Evolutionary conservation across 2,329 filamentous ascomycete species (phyloP).

Genomic region (Thielaviopsis cerberus): DNA sequence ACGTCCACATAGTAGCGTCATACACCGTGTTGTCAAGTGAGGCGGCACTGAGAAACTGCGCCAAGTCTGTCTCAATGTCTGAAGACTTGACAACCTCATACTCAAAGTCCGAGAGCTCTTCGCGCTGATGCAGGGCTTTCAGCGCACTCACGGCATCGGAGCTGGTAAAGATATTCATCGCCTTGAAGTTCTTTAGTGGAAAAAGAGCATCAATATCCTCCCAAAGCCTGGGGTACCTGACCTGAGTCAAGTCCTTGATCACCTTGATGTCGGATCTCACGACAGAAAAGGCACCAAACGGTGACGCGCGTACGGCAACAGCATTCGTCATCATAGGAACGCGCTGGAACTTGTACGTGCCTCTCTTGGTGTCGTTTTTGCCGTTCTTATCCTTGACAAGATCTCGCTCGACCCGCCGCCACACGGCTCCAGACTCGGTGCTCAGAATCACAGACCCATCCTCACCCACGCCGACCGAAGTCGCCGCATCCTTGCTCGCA

Average conservation of each 20-base stretch:
- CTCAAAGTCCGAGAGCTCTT: slow-evolving; percentile 31
- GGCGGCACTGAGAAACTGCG: slow-evolving; percentile 27
- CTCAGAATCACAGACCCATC: slow-evolving; percentile 90
- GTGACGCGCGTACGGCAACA: slow-evolving; percentile 66
- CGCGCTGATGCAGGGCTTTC: slow-evolving; percentile 19
- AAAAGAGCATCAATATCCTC: slow-evolving; percentile 53
- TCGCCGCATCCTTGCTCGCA: slow-evolving; percentile 67
- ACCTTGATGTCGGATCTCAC: slow-evolving; percentile 71
- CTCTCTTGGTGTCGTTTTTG: slow-evolving; percentile 41
- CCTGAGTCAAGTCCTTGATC: slow-evolving; percentile 49
- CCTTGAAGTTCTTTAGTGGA: slow-evolving; percentile 43
- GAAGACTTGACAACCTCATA: slow-evolving; percentile 39
- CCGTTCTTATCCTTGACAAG: slow-evolving; percentile 54
- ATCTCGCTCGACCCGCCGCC: slow-evolving; percentile 65
- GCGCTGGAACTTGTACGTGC: slow-evolving; percentile 89
- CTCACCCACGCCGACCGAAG: slow-evolving; percentile 74
- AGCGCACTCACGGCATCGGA: slow-evolving; percentile 25
- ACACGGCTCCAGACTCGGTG: slow-evolving; percentile 81
- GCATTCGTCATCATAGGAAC: slow-evolving; percentile 77
- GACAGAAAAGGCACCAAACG: slow-evolving; percentile 76
- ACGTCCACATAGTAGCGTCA: slow-evolving; percentile 31
- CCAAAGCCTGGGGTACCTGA: slow-evolving; percentile 53
- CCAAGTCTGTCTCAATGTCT: slow-evolving; percentile 48
- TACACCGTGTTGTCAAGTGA: slow-evolving; percentile 23
- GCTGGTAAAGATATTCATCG: slow-evolving; percentile 22